Evolutionary conservation across 306 rosid species (phyloP).

Genomic region (Lupinus albus): DNA sequence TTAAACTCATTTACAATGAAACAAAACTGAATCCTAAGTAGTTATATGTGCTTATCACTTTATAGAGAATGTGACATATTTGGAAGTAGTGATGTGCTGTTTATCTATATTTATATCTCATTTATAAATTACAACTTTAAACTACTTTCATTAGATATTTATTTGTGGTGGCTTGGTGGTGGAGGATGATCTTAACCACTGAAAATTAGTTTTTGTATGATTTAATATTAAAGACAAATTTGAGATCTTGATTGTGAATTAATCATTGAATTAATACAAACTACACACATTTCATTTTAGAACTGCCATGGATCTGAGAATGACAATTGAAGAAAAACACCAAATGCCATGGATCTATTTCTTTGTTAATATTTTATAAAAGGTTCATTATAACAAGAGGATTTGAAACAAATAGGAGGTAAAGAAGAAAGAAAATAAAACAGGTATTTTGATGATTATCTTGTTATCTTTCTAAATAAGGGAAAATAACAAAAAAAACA

Average conservation of each 20-base stretch:
- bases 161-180: background rate
- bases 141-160: background rate
- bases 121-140: conserved; percentile 7
- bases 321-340: background rate
- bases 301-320: background rate
- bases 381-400: background rate
- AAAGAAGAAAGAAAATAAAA: background rate
- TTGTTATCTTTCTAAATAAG: background rate
- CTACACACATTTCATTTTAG: too few species aligned
- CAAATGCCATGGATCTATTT: background rate
- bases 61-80: background rate
- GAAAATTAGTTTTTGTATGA: background rate
- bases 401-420: background rate
- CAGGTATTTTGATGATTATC: background rate
- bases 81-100: background rate
- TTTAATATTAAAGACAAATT: too few species aligned
- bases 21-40: background rate
- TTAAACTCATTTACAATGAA: background rate
- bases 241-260: background rate
- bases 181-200: background rate
- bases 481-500: background rate
- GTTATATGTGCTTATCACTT: background rate
- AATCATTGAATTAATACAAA: background rate
- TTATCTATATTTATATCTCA: background rate
- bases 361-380: background rate